These are phyloP conservation scores for Articulospora tetracladia DNA, from an alignment of 495 filamentous ascomycete genomes.

Conservation along the genomic window DNA sequence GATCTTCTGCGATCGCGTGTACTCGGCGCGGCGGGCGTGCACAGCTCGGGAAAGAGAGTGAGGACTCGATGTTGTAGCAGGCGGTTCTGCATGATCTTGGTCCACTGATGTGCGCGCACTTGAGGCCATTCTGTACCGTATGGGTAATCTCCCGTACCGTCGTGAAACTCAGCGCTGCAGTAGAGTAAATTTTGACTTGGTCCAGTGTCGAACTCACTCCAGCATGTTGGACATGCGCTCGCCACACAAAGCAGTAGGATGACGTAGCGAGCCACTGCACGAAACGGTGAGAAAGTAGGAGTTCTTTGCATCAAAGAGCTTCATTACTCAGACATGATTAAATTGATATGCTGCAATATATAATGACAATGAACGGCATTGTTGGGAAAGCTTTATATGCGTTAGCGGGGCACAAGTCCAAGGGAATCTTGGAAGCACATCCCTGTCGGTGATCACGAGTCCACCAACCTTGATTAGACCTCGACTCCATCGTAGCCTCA, in stretches of 20 bases:
- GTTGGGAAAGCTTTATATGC: background rate
- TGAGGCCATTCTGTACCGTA: conserved; percentile 9
- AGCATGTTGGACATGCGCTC: no score
- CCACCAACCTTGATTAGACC: background rate
- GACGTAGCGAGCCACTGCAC: no score
- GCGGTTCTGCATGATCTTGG: background rate
- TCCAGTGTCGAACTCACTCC: background rate
- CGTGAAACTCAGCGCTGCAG: background rate
- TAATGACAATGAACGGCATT: background rate
- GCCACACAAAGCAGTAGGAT: no score
- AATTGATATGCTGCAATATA: background rate
- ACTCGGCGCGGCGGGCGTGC: conserved; percentile 71
- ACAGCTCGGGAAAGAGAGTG: conserved; percentile 48
- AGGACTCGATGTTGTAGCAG: conserved; percentile 16
- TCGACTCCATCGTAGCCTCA: no score
- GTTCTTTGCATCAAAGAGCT: no score
- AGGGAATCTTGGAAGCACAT: background rate
- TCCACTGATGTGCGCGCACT: conserved; percentile 12
- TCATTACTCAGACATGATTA: no score
- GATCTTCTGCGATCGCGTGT: conserved; percentile 62
- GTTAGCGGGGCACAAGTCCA: background rate
- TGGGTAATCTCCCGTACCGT: background rate
- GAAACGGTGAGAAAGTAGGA: no score
- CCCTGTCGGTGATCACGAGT: background rate
- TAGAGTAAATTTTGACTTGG: background rate